Evolutionary conservation across 2,329 filamentous ascomycete genomes (phyloP), one percentile per base, ranked within the genome.

Genomic region (Juglanconis sp.): DNA sequence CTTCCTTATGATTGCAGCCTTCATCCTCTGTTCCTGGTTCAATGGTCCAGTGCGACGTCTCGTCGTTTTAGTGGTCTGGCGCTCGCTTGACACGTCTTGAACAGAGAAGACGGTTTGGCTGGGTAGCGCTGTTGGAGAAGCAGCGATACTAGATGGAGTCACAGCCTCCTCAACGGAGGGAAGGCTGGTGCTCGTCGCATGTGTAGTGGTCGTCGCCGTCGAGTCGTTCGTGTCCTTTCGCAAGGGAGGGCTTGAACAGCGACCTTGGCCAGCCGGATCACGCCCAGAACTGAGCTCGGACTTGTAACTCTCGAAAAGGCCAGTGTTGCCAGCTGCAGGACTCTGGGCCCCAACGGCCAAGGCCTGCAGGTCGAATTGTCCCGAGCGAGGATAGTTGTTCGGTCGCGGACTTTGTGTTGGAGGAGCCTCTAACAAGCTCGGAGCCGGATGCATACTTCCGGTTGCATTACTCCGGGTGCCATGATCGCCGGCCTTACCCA

Each of bases 31-130:
- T 63, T 81, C 76, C 57, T 82, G 78, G 36, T 82, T 84, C 64
- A 86, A 74, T 63, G 83, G 83, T 47, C 83, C 83, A 63, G 83
- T 86, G 59, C 83, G 80, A 71, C 83, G 79, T 68, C 83, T 80
- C 69, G 79, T 68, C 83, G 80, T 69, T 80, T 85, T 67, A 82
- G 80, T 80, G 69, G 75, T 77, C 68, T 79, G 78, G 73, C 77
- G 77, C 69, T 81, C 73, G 71, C 83, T 81, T 71, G 77, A 74
- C 63, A 80, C 81, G 76, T 84, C 82, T 71, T 79, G 79, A 64
- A 82, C 74, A 62, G 81, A 81, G 70, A 84, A 84, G 68, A 82
- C 80, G 66, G 77, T 80, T 69, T 83, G 80, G 57, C 76, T 61
- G 6, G 65, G 71, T 66, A 75, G 72, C 65, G 55, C 42, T 40